A percentile compares a stretch with the other conserved stretches of the same genome.
Evolutionary conservation across 2,329 filamentous ascomycete species (phyloP).

Genomic region (Botrytis medusae): DNA sequence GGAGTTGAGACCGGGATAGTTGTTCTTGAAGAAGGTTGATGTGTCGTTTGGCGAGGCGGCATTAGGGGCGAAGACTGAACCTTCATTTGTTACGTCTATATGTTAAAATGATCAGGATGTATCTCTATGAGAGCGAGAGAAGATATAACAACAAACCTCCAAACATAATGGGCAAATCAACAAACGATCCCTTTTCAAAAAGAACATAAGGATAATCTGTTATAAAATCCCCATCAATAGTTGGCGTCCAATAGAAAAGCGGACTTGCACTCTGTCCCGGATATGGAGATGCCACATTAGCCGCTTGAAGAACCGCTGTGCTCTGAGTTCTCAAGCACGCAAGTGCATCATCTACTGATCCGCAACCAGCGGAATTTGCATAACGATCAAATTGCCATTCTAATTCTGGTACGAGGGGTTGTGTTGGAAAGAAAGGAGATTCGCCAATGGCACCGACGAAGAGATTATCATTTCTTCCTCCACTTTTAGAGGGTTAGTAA

Average conservation of each 20-base stretch:
- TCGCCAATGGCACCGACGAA: constrained; percentile 39
- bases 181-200: constrained; percentile 41
- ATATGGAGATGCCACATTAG: constrained; percentile 42
- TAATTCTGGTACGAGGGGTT: constrained; percentile 42
- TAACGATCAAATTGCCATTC: constrained; percentile 46
- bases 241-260: constrained; percentile 46
- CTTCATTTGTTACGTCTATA: constrained; percentile 52
- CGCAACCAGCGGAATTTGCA: constrained; percentile 40
- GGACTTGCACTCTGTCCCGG: constrained; percentile 41
- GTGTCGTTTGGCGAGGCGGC: constrained; percentile 39
- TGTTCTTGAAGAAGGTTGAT: constrained; percentile 42
- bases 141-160: constrained; percentile 35
- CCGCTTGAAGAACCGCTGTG: constrained; percentile 42
- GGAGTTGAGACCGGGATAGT: constrained; percentile 42
- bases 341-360: constrained; percentile 35
- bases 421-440: constrained; percentile 43
- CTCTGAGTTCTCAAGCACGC: constrained; percentile 43
- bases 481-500: constrained; percentile 23
- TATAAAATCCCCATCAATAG: constrained; percentile 45
- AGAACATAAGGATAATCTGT: constrained; percentile 43
- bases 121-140: background rate
- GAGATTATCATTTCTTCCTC: constrained; percentile 33
- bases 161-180: constrained; percentile 45
- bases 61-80: constrained; percentile 55
- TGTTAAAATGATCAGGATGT: background rate